Conservation (phyloP, 768 basidiomycete species). For the Termitomyces sp. region DNA sequence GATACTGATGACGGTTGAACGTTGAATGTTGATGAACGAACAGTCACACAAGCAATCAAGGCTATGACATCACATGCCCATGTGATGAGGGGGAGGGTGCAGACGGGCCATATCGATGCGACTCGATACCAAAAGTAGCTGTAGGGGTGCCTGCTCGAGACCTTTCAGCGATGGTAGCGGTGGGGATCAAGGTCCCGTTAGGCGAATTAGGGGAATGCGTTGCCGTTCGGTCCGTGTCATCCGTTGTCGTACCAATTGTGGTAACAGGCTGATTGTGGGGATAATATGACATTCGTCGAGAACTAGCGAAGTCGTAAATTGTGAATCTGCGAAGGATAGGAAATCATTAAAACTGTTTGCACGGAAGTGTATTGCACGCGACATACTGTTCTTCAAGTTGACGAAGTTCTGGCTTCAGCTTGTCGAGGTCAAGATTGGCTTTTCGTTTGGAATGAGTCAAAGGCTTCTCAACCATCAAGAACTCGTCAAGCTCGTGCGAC, state of each 20-base stretch:
- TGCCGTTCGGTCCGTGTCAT: slow-evolving; percentile 35
- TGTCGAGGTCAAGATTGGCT: slow-evolving; percentile 75
- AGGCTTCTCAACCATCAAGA: slow-evolving; percentile 97
- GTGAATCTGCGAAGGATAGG: slow-evolving; percentile 59
- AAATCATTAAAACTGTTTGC: slow-evolving; percentile 1
- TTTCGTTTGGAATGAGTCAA: slow-evolving; percentile 92
- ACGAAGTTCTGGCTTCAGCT: slow-evolving; percentile 86
- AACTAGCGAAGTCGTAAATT: slow-evolving; percentile 76
- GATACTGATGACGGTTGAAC: background rate
- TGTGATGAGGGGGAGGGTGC: slow-evolving; percentile 14
- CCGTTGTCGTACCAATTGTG: slow-evolving; percentile 33
- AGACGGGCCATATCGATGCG: slow-evolving; percentile 23
- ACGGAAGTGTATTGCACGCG: background rate
- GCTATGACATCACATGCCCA: slow-evolving; percentile 7
- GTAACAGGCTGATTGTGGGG: slow-evolving; percentile 69
- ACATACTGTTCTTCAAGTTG: slow-evolving; percentile 90
- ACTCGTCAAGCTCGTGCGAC: slow-evolving; percentile 94
- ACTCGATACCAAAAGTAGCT: slow-evolving; percentile 28
- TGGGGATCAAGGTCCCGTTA: slow-evolving; percentile 36
- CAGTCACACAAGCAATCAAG: background rate
- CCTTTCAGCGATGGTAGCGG: slow-evolving; percentile 42
- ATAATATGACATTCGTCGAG: slow-evolving; percentile 79
- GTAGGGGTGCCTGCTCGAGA: slow-evolving; percentile 43
- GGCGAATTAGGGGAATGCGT: slow-evolving; percentile 36
- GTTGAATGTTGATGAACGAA: too few relatives aligned